phyloP scores from a whole-genome alignment of 805 yeast genomes.

The Cyberlindnera japonica region DNA sequence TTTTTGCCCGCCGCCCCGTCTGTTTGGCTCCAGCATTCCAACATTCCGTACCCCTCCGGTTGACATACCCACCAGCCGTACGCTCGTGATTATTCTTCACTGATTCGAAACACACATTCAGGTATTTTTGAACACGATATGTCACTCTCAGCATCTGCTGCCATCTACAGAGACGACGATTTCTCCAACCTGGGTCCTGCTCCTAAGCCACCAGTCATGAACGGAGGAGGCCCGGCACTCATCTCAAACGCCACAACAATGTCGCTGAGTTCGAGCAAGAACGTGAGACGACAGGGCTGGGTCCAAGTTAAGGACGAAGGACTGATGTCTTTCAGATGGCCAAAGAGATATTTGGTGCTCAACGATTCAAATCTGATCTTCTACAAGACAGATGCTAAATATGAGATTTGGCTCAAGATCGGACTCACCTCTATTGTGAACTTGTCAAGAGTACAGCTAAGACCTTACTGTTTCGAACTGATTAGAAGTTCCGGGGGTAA shows the following conservation, averaged over 20 bases:
- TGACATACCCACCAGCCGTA: too few species aligned
- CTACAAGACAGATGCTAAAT: conserved; percentile 58
- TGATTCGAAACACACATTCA: not conserved
- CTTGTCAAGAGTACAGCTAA: conserved; percentile 64
- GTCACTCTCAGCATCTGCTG: conserved; percentile 42
- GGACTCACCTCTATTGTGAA: conserved; percentile 58
- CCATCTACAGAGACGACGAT: conserved; percentile 39
- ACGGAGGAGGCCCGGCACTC: conserved; percentile 32
- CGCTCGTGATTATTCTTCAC: too few species aligned
- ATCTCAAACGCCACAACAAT: conserved; percentile 28
- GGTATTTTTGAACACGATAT: conserved; percentile 5
- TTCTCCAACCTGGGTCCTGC: conserved; percentile 56
- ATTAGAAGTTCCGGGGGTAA: conserved; percentile 36
- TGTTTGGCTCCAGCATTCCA: too few species aligned
- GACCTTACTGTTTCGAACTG: conserved; percentile 80
- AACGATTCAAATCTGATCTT: conserved; percentile 72
- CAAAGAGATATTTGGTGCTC: conserved; percentile 76
- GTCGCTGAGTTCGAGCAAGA: conserved; percentile 27
- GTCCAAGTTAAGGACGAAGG: conserved; percentile 93
- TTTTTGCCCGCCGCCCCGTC: too few species aligned
- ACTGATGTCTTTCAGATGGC: conserved; percentile 85
- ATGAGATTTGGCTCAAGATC: conserved; percentile 47
- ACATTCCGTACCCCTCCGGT: too few species aligned
- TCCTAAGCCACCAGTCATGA: conserved; percentile 44
- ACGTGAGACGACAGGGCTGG: conserved; percentile 63